These are phyloP conservation scores for Ceratocystis lukuohia DNA, from an alignment of 2,329 filamentous ascomycete species.

Conservation along the genomic window DNA sequence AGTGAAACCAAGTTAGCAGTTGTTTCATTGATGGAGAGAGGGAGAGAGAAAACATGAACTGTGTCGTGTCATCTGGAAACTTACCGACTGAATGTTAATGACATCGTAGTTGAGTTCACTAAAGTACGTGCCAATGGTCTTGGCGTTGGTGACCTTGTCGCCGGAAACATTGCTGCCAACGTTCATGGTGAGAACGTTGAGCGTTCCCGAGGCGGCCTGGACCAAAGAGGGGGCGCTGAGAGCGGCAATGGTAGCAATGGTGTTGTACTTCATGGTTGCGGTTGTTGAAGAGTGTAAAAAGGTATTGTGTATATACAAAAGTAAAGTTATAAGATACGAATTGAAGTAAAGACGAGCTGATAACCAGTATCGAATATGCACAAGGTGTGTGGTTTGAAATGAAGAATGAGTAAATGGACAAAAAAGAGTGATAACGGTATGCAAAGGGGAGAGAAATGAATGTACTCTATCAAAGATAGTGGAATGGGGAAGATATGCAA, in stretches of 20 bases:
- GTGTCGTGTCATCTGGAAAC: not conserved
- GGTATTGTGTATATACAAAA: not conserved
- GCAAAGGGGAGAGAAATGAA: constrained; percentile 1
- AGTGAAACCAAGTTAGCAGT: not conserved
- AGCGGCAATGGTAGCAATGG: constrained; percentile 10
- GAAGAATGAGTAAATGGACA: not conserved
- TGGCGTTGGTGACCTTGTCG: constrained; percentile 45
- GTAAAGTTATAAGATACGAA: not conserved
- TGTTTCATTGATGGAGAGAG: no score
- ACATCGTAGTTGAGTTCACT: constrained; percentile 45
- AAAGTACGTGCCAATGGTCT: constrained; percentile 43
- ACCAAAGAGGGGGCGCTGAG: constrained; percentile 15
- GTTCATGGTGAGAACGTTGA: constrained; percentile 43
- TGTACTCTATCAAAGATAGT: not conserved
- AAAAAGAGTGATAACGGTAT: no score
- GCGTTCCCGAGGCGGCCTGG: constrained; percentile 25
- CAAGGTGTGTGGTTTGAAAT: not conserved
- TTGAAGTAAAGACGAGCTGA: not conserved
- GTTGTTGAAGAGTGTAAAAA: not conserved
- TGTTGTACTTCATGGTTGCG: constrained; percentile 17
- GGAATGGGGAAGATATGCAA: not conserved
- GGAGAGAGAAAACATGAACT: no score
- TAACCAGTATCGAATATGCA: not conserved
- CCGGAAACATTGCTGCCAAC: constrained; percentile 49
- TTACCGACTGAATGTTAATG: constrained; percentile 50